Base-by-base conservation (phyloP, 2,329 filamentous ascomycete species). In the Hymenoscyphus fructigenus region DNA sequence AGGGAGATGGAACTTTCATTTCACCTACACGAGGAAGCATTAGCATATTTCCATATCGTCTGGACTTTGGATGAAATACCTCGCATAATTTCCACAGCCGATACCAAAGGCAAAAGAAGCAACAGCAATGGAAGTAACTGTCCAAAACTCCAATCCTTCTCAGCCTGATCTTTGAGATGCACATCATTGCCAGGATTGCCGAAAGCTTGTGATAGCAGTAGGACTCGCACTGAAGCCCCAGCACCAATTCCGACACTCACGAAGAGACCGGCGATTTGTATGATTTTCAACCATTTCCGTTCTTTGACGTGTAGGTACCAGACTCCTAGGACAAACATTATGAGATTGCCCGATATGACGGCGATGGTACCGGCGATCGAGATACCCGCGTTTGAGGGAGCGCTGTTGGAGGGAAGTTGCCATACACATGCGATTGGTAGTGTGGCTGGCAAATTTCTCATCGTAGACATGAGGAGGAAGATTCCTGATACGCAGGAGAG, bases 391-490 rank as follows among this genome's bases (percentile, higher is more conserved):
- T 82, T 81, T 23, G 75, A 71, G 0, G 79, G 70, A 9, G 76
- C 69, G 6, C 74, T 70, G 1, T 77, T 76, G 5, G 78, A 75
- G 17, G 76, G 75, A 0, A 81, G 73, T 41, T 81, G 71, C 85
- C 85, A 89, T 0, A 85, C 86, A 72, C 88, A 90, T 0, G 79
- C 82, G 60, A 90, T 84, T 0, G 88, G 86, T 36, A 89, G 75
- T 0, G 84, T 83, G 75, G 7, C 86, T 85, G 38, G 80, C 83
- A 3, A 85, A 76, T 98, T 81, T 78, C 90, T 73, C 94, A 97
- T 84, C 92, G 98, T 78, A 77, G 97, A 73, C 93, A 98, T 77
- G 92, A 99, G 81, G 93, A 98, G 73, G 93, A 99, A 82, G 92
- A 99, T 83, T 96, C 98, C 73, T 83, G 93, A 60, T 96, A 97